phyloP scores from a whole-genome alignment of 169 alveolate species.

The Prorocentrum cordatum region DNA sequence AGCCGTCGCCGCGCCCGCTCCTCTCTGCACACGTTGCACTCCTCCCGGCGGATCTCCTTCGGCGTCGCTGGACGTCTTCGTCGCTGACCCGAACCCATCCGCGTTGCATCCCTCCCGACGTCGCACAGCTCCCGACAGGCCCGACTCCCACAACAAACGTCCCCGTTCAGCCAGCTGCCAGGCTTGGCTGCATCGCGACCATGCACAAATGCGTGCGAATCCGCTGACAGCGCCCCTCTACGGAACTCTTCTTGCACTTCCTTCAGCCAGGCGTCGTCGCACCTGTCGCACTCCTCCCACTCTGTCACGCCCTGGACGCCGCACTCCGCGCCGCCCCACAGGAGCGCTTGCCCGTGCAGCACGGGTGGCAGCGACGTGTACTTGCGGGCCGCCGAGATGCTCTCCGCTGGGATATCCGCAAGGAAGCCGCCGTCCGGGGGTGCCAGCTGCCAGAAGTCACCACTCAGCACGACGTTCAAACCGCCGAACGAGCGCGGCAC shows the following conservation, averaged over 20 bases:
- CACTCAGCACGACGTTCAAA: not conserved
- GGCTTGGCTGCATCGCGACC: not conserved
- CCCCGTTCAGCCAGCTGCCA: slow-evolving; percentile 3
- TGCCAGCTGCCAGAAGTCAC: not conserved
- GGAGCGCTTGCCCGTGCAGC: not conserved
- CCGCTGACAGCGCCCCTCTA: not conserved
- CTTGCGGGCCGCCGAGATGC: too few relatives aligned
- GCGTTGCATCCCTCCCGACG: too few relatives aligned
- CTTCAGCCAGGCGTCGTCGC: not conserved
- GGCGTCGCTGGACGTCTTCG: too few relatives aligned
- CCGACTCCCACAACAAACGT: too few relatives aligned
- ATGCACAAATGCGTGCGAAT: not conserved
- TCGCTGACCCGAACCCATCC: too few relatives aligned
- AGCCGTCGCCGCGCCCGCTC: too few relatives aligned
- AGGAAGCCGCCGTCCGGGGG: not conserved
- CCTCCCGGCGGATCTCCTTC: too few relatives aligned
- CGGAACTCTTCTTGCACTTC: not conserved
- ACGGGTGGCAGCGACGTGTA: not conserved
- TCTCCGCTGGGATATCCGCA: not conserved
- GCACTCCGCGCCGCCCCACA: not conserved
- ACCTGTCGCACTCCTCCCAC: not conserved
- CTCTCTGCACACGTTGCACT: too few relatives aligned
- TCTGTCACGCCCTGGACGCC: slow-evolving; percentile 9
- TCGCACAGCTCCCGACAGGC: too few relatives aligned
- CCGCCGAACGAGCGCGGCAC: not conserved